A percentile compares a stretch with the other conserved stretches of the same genome.
Evolutionary conservation across 2,329 filamentous ascomycete genomes (phyloP).

Genomic region (Aschersonia sp.): DNA sequence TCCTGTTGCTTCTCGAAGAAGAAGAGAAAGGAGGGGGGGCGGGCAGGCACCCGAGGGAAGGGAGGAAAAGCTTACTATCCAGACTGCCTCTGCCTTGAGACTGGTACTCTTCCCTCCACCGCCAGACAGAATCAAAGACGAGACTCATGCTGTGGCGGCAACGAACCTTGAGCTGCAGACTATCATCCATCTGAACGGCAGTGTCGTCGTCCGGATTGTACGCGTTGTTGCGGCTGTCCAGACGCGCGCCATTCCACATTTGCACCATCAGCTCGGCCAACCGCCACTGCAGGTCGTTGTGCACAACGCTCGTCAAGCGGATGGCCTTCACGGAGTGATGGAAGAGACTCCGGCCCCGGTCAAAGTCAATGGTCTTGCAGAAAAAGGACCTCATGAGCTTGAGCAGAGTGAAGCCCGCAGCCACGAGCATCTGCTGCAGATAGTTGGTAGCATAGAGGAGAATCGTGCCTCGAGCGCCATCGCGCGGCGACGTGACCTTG

Average conservation of each 20-base stretch:
- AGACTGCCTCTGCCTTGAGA: constrained; percentile 54
- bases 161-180: constrained; percentile 65
- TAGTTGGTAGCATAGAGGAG: constrained; percentile 59
- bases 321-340: constrained; percentile 57
- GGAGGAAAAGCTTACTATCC: constrained; percentile 43
- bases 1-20: too few species aligned
- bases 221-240: constrained; percentile 31
- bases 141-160: constrained; percentile 76
- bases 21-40: too few species aligned
- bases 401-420: constrained; percentile 60
- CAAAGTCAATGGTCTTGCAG: constrained; percentile 53
- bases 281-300: constrained; percentile 67
- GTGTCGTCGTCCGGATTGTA: constrained; percentile 34
- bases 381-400: constrained; percentile 71
- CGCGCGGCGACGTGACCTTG: constrained; percentile 29
- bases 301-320: constrained; percentile 56
- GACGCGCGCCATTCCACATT: constrained; percentile 62
- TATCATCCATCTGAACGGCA: constrained; percentile 47
- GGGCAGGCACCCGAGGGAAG: background rate
- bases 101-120: constrained; percentile 70
- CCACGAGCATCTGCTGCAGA: constrained; percentile 75
- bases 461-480: constrained; percentile 34
- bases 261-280: constrained; percentile 77
- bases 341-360: constrained; percentile 54
- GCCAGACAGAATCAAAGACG: constrained; percentile 74